phyloP scores from a whole-genome alignment of 192 early-diverging fungal genomes.

The Coemansia sp. region DNA sequence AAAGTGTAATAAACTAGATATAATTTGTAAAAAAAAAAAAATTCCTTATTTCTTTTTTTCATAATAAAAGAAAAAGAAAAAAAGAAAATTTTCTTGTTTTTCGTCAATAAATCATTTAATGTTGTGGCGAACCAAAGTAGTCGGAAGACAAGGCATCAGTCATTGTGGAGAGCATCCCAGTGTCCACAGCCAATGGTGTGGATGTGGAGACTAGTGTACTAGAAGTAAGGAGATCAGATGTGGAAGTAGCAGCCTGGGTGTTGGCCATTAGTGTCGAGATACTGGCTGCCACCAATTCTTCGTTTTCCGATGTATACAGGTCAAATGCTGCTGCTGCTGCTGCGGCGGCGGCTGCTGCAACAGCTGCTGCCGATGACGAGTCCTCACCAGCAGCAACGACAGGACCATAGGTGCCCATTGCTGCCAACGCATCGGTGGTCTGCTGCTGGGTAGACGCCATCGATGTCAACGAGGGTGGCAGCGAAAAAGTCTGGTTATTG shows the following conservation, averaged over 20 bases:
- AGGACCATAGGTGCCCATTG: conserved; percentile 4
- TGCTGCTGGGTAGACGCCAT: conserved; percentile 6
- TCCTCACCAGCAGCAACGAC: not conserved
- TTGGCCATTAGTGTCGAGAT: conserved; percentile 32
- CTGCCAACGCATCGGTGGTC: conserved; percentile 11
- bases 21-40: not conserved
- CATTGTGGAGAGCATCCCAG: not conserved
- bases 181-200: conserved; percentile 5
- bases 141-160: not conserved
- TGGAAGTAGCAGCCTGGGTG: conserved; percentile 3
- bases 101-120: not conserved
- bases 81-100: not conserved
- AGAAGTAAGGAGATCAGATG: conserved; percentile 2
- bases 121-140: conserved; percentile 3
- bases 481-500: conserved; percentile 25
- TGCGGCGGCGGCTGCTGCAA: not conserved
- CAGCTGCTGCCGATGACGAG: not conserved
- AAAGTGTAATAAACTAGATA: not conserved
- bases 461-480: conserved; percentile 15
- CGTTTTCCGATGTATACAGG: conserved; percentile 34
- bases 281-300: conserved; percentile 37
- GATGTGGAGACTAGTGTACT: not conserved
- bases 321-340: conserved; percentile 24
- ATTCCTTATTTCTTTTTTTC: not conserved
- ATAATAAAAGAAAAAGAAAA: not conserved